Evolutionary conservation across 768 basidiomycete species (phyloP).

Genomic region (Gautieria morchelliformis): DNA sequence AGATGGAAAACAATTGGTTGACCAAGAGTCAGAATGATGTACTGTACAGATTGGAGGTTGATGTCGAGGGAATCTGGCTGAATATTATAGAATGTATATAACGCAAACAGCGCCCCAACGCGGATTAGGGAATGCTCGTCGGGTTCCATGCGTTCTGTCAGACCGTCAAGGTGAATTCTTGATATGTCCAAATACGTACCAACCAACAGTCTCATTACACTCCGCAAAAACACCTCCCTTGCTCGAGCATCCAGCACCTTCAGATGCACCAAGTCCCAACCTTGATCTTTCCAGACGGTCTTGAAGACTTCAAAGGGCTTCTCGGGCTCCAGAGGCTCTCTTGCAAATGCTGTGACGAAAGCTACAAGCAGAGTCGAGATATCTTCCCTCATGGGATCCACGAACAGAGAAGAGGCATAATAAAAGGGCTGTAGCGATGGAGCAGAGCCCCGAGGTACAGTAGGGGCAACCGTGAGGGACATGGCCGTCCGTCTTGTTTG

Average conservation of each 20-base stretch:
- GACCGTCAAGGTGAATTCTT: neutral
- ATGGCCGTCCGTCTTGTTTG: slow-evolving; percentile 13
- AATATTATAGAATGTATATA: slow-evolving; percentile 61
- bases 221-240: slow-evolving; percentile 51
- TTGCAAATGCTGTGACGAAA: slow-evolving; percentile 42
- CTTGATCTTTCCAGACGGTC: slow-evolving; percentile 49
- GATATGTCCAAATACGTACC: slow-evolving; percentile 32
- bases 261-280: slow-evolving; percentile 73
- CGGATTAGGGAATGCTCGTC: slow-evolving; percentile 45
- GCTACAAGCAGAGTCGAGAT: slow-evolving; percentile 41
- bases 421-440: slow-evolving; percentile 62
- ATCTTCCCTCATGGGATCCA: slow-evolving; percentile 55
- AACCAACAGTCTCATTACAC: slow-evolving; percentile 53
- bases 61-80: slow-evolving; percentile 53
- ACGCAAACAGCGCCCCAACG: slow-evolving; percentile 52
- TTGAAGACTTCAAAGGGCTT: slow-evolving; percentile 67
- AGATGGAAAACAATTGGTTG: slow-evolving; percentile 14
- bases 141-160: slow-evolving; percentile 41
- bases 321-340: slow-evolving; percentile 17
- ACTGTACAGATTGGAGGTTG: slow-evolving; percentile 36
- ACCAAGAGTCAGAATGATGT: slow-evolving; percentile 57
- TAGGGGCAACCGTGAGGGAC: slow-evolving; percentile 44
- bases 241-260: slow-evolving; percentile 60
- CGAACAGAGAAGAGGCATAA: slow-evolving; percentile 71
- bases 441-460: slow-evolving; percentile 44